Percentiles rank a stretch among this genome's conserved stretches.
Conservation (phyloP, 768 basidiomycete genomes). For the Tricholoma sp. region DNA sequence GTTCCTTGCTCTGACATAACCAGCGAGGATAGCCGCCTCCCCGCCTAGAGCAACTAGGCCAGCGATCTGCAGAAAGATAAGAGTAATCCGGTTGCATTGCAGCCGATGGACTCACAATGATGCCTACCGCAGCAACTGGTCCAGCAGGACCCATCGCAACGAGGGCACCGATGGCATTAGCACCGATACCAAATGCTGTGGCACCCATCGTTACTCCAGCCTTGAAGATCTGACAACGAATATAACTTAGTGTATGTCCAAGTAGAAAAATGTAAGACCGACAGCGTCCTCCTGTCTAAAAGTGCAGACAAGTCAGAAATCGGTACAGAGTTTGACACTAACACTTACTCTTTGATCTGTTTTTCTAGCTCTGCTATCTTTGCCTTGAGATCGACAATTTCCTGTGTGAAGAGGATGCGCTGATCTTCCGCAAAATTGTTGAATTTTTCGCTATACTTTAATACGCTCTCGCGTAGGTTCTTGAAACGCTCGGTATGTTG, state of each 20-base stretch:
- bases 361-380: neutral
- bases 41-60: neutral
- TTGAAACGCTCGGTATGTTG: neutral
- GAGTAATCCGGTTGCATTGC: neutral
- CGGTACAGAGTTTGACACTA: neutral
- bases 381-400: neutral
- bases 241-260: neutral
- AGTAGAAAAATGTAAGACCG: neutral
- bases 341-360: neutral
- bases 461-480: neutral
- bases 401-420: neutral
- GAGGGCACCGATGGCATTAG: neutral
- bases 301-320: neutral
- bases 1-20: too few relatives aligned
- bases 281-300: neutral
- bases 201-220: neutral
- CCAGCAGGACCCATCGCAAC: neutral
- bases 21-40: neutral
- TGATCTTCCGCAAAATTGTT: neutral
- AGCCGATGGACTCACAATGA: neutral
- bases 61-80: neutral
- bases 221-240: neutral
- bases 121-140: neutral
- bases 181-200: neutral
- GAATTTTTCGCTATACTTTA: neutral